These are phyloP conservation scores for Jaapia argillacea DNA, from an alignment of 768 basidiomycete species.

Conservation along the genomic window DNA sequence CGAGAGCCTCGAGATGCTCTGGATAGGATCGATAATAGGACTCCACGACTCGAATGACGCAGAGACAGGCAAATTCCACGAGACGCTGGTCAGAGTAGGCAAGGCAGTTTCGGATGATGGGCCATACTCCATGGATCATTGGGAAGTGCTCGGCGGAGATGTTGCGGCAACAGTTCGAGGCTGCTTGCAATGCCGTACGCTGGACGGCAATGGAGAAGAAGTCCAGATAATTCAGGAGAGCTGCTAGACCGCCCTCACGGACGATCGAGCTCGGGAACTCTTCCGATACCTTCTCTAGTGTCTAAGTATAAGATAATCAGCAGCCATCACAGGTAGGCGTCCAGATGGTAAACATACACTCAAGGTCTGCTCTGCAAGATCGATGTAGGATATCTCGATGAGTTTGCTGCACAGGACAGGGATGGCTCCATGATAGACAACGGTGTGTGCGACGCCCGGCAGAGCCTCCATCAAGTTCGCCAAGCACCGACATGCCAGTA, in stretches of 20 bases:
- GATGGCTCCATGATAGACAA: slow-evolving; percentile 97
- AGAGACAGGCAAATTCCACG: slow-evolving; percentile 95
- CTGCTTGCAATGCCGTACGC: slow-evolving; percentile 91
- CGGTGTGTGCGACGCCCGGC: slow-evolving; percentile 93
- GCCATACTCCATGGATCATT: slow-evolving; percentile 85
- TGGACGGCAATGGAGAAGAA: slow-evolving; percentile 99
- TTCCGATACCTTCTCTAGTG: slow-evolving; percentile 96
- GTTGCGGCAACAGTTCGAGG: slow-evolving; percentile 93
- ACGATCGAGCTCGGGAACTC: slow-evolving; percentile 96
- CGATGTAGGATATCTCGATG: slow-evolving; percentile 95
- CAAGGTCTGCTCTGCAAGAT: slow-evolving; percentile 95
- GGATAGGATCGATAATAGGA: slow-evolving; percentile 79
- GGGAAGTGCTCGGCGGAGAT: slow-evolving; percentile 81
- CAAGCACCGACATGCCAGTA: slow-evolving; percentile 91
- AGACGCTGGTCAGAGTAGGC: slow-evolving; percentile 89
- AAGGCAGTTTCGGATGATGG: slow-evolving; percentile 88
- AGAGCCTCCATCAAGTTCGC: slow-evolving; percentile 99
- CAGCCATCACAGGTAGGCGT: slow-evolving; percentile 9
- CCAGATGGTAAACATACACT: slow-evolving; percentile 55
- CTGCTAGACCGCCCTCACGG: slow-evolving; percentile 88
- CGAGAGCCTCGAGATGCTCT: slow-evolving; percentile 78
- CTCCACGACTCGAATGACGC: slow-evolving; percentile 90
- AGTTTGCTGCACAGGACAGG: slow-evolving; percentile 96
- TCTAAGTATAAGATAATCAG: slow-evolving; percentile 49
- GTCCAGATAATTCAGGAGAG: slow-evolving; percentile 91